Base-by-base conservation (phyloP, 2,329 filamentous ascomycete species). In the Botryotinia convoluta region DNA sequence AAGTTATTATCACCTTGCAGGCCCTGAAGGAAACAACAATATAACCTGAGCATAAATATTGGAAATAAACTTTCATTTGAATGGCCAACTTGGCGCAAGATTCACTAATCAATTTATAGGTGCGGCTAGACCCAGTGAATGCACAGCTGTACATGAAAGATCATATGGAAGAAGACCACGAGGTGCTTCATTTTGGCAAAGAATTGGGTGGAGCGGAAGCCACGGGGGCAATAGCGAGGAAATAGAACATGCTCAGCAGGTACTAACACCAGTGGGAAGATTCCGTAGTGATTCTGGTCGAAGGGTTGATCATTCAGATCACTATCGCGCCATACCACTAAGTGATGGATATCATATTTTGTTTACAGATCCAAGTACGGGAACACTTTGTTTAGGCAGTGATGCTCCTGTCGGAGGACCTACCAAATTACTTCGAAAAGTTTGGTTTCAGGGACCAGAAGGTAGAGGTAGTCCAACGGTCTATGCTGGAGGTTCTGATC, bases 341-440 rank as follows among this genome's bases (percentile, higher is more conserved):
- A 90, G 88, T 74, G 91, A 92, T 79, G 90, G 90, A 2, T 83
- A 87, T 72, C 89, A 92, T 76, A 84, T 92, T 51, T 81, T 92
- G 8, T 92, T 91, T 79, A 88, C 88, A 10, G 89, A 92, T 78
- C 89, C 90, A 7, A 80, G 81, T 18, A 87, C 84, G 1, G 86
- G 85, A 16, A 80, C 84, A 14, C 84, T 92, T 10, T 90, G 86
- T 74, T 81, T 93, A 26, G 90, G 90, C 5, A 88, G 85, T 63
- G 88, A 92, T 82, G 86, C 87, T 0, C 88, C 89, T 1, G 82
- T 88, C 44, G 79, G 79, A 32, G 87, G 88, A 61, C 86, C 84
- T 71, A 88, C 84, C 0, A 89, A 87, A 75, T 81, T 92, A 22
- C 83, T 88, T 9, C 84, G 87, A 37, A 90, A 90, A 74, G 84